These are phyloP conservation scores for Hericium erinaceus DNA, from an alignment of 768 basidiomycete genomes.

Conservation along the genomic window DNA sequence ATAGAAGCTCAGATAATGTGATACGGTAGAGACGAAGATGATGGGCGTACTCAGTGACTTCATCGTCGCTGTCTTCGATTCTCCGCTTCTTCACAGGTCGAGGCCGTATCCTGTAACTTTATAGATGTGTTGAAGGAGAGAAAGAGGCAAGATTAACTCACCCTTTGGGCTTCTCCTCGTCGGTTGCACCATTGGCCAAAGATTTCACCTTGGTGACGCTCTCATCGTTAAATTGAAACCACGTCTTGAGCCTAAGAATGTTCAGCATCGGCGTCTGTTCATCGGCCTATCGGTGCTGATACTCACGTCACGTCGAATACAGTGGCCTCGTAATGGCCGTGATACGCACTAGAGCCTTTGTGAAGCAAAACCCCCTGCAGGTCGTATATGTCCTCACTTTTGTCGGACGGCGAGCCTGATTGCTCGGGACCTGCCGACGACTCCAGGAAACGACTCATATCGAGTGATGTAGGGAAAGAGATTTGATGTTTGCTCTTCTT, in stretches of 20 bases:
- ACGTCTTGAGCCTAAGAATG: constrained; percentile 45
- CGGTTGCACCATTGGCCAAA: constrained; percentile 32
- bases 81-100: constrained; percentile 34
- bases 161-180: constrained; percentile 18
- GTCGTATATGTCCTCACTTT: constrained; percentile 52
- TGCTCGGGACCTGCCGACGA: not conserved
- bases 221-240: constrained; percentile 95
- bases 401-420: not conserved
- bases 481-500: constrained; percentile 82
- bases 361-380: constrained; percentile 80
- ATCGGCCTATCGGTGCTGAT: not conserved
- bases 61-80: constrained; percentile 51
- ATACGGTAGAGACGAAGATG: too few species aligned
- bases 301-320: constrained; percentile 64
- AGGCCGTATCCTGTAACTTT: constrained; percentile 5
- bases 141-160: not conserved
- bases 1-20: not conserved
- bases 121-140: too few species aligned
- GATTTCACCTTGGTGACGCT: constrained; percentile 54
- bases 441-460: constrained; percentile 60
- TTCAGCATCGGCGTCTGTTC: not conserved
- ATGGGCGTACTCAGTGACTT: constrained; percentile 12
- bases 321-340: constrained; percentile 84
- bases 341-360: constrained; percentile 87
- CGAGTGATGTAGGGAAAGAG: constrained; percentile 62